These are phyloP conservation scores for Talaromyces pinophilus DNA, from an alignment of 2,329 filamentous ascomycete genomes.

Conservation along the genomic window DNA sequence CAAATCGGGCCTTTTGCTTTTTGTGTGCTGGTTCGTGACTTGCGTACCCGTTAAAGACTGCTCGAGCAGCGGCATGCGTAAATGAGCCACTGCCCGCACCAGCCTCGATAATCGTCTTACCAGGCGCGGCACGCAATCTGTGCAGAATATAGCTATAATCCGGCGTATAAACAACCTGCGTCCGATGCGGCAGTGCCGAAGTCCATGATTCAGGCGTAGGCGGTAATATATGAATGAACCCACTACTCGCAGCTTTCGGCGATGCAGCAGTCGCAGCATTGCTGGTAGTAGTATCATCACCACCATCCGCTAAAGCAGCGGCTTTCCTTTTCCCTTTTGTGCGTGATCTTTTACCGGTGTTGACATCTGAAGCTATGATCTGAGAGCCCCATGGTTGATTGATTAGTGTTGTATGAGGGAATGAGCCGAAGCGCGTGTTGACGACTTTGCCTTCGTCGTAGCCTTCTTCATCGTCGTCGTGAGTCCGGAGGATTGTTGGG, in stretches of 20 bases:
- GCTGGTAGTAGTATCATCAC: slow-evolving; percentile 36
- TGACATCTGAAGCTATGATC: slow-evolving; percentile 82
- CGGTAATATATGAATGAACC: slow-evolving; percentile 52
- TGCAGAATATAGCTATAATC: slow-evolving; percentile 57
- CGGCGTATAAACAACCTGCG: slow-evolving; percentile 56
- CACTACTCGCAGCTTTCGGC: slow-evolving; percentile 41
- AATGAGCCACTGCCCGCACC: slow-evolving; percentile 56
- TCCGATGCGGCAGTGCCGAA: slow-evolving; percentile 52
- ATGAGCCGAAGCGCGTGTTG: slow-evolving; percentile 93
- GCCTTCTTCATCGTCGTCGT: slow-evolving; percentile 65
- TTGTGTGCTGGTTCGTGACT: slow-evolving; percentile 29
- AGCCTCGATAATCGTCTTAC: slow-evolving; percentile 51
- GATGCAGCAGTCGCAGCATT: slow-evolving; percentile 29
- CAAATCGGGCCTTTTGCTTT: slow-evolving; percentile 32
- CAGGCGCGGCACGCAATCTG: slow-evolving; percentile 49
- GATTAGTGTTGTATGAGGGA: slow-evolving; percentile 76
- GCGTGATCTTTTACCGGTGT: slow-evolving; percentile 84
- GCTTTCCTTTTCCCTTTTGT: slow-evolving; percentile 52
- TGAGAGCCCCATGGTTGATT: slow-evolving; percentile 87
- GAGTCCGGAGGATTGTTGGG: slow-evolving; percentile 68
- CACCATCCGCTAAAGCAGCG: slow-evolving; percentile 3
- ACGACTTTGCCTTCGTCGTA: slow-evolving; percentile 76
- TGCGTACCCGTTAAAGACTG: slow-evolving; percentile 52
- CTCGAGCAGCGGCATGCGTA: slow-evolving; percentile 53
- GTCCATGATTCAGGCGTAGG: slow-evolving; percentile 56